Evolutionary conservation across 352 stramenopile species (phyloP).

Genomic region (Globisporangium abappressorium): DNA sequence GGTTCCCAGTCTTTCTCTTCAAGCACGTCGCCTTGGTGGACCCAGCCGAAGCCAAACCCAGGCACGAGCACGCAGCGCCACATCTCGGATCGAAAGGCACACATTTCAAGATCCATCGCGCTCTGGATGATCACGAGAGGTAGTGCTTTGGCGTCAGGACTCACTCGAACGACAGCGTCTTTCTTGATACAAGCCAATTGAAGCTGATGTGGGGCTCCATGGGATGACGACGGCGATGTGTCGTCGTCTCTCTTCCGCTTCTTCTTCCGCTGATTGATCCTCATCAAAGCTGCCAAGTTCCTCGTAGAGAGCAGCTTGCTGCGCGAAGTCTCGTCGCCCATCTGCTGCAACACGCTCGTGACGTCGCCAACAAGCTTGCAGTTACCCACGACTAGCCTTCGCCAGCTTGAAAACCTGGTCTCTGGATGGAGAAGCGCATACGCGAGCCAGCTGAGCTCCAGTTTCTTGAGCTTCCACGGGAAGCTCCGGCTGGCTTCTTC

Average conservation of each 20-base stretch:
- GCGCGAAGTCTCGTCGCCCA: neutral
- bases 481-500: neutral
- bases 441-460: constrained; percentile 10
- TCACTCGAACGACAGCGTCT: neutral
- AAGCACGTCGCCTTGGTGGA: neutral
- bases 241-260: constrained; percentile 5
- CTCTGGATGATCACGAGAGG: neutral
- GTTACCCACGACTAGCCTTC: constrained; percentile 11
- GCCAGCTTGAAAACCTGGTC: constrained; percentile 6
- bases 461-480: constrained; percentile 7
- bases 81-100: neutral
- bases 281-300: neutral
- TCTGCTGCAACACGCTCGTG: constrained; percentile 1
- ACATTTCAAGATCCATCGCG: neutral
- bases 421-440: constrained; percentile 10
- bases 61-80: constrained; percentile 10
- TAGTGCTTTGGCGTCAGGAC: neutral
- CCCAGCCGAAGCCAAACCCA: constrained; percentile 12
- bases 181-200: neutral
- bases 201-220: neutral
- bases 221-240: neutral
- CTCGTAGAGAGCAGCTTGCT: neutral
- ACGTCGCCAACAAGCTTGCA: constrained; percentile 8
- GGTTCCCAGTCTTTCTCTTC: neutral
- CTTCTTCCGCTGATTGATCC: neutral